Base-by-base conservation (phyloP, 345 rosid genomes). In the Populus tremula region DNA sequence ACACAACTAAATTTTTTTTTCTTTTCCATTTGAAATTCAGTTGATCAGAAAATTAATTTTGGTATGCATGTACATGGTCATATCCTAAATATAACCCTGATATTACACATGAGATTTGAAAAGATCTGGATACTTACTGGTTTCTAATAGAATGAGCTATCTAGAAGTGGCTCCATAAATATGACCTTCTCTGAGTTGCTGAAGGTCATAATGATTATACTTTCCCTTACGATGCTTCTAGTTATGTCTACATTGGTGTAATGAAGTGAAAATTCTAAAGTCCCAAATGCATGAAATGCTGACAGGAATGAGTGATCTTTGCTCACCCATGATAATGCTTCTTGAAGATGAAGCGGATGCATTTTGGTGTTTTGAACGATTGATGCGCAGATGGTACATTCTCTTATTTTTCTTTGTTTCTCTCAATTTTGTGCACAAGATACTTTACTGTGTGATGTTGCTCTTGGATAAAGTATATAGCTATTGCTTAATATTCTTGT, bases 301-400 rank as follows among this genome's bases (percentile, higher is more conserved):
- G 36, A 78, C 92, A 96, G 98, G 97, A 86, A 96, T 96, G 98
- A 96, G 98, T 70, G 99, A 96, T 84, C 97, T 96, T 78, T 96
- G 99, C 82, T 96, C 98, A 49, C 99, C 99, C 49, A 96, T 96
- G 99, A 92, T 96, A 81, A 89, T 96, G 50, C 97, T 96, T 84
- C 93, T 93, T 62, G 90, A 94, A 49, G 87, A 93, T 62, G 99
- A 96, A 88, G 97, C 97, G 72, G 98, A 93, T 87, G 91, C 98
- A 23, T 96, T 96, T 88, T 93, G 99, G 99, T 93, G 98, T 87
- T 96, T 96, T 17, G 99, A 96, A 80, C 89, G 95, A 56, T 78
- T 96, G 87, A 96, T 96, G 99, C 96, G 97, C 54, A 84, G 99
- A 91, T 93, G 99, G 99, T 94, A 90, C 67, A 31, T 36, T 69